Evolutionary conservation across 306 rosid species (phyloP), one percentile per base, ranked within the genome.

Genomic region (Pterocarpus macrocarpus): DNA sequence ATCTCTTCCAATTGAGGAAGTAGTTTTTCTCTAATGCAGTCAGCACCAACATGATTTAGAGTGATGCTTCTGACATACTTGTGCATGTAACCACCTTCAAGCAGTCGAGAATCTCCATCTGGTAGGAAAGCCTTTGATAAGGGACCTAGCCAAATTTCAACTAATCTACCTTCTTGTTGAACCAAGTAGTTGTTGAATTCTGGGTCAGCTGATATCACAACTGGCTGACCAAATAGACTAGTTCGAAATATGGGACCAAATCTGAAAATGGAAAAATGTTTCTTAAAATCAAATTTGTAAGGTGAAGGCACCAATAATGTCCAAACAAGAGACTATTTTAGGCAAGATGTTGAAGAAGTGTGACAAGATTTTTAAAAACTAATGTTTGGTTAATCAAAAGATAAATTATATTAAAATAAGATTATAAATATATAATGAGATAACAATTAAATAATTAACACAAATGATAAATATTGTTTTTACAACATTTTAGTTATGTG

Each of bases 221-320:
- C 33, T 41, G 72, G 72, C 4, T 43, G 35, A 67, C 72, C 72
- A 67, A 67, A 67, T 10, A 67, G 34, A 41, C 52, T 41, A 38
- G 72, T 67, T 41, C 55, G 72, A 67, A 67, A 67, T 1, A 67
- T 67, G 33, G 72, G 72, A 10, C 72, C 72, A 41, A 15, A 67
- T 43, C 72, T 67, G 72, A 41, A 64, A 64, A 11, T 3, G 3
- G 15, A 67, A 38, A n/a, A 53, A n/a, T 13, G 58, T n/a, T 10
- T 0, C 5, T 7, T 7, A 49, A 12, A 11, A 11, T 11, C 4
- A 11, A 2, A 49, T 11, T 49, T 2, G 5, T 14, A 10, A 12
- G 16, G n/a, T 13, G 15, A 49, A 49, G 6, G 12, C n/a, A 13
- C 4, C 8, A 9, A 44, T 3, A 1, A 13, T 13, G 5, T 3